Percentiles rank a stretch among this genome's conserved stretches.
Conservation (phyloP, 1,284 basidiomycete species). For the Naganishia sp. region DNA sequence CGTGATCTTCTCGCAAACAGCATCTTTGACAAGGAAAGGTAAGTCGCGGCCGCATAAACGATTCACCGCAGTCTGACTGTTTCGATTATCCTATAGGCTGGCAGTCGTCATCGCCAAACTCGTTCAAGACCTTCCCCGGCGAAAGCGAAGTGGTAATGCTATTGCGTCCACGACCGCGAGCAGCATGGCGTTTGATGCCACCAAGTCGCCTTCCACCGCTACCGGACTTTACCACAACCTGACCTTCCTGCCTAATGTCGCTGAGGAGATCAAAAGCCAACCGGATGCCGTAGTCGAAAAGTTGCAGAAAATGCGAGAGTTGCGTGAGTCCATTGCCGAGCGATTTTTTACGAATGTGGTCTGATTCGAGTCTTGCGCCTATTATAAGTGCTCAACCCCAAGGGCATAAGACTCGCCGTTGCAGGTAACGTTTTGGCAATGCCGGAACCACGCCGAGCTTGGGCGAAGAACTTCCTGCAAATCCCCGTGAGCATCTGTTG, state of each 20-base stretch:
- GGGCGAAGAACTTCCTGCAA: constrained; percentile 72
- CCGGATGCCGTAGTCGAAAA: constrained; percentile 71
- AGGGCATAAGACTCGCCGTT: constrained; percentile 81
- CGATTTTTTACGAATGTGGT: background rate
- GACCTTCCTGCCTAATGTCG: constrained; percentile 76
- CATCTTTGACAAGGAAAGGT: constrained; percentile 82
- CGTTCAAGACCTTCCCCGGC: constrained; percentile 85
- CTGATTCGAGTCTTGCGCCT: background rate
- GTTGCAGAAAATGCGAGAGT: constrained; percentile 70
- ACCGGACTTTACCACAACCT: constrained; percentile 72
- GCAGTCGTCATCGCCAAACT: constrained; percentile 85
- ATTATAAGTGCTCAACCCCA: constrained; percentile 55
- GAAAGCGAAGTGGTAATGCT: constrained; percentile 84
- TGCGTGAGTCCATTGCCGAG: constrained; percentile 59
- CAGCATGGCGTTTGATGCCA: constrained; percentile 66
- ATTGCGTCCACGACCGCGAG: constrained; percentile 74
- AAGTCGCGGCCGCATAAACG: constrained; percentile 37
- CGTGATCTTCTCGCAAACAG: constrained; percentile 82
- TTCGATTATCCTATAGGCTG: constrained; percentile 59
- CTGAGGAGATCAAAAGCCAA: constrained; percentile 69
- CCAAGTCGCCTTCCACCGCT: constrained; percentile 71
- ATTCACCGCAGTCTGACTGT: constrained; percentile 3
- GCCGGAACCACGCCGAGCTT: constrained; percentile 69
- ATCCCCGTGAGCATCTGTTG: constrained; percentile 73
- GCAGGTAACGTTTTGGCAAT: constrained; percentile 78